Evolutionary conservation across 2,329 filamentous ascomycete species (phyloP).

Genomic region (Beauveria brongniartii): DNA sequence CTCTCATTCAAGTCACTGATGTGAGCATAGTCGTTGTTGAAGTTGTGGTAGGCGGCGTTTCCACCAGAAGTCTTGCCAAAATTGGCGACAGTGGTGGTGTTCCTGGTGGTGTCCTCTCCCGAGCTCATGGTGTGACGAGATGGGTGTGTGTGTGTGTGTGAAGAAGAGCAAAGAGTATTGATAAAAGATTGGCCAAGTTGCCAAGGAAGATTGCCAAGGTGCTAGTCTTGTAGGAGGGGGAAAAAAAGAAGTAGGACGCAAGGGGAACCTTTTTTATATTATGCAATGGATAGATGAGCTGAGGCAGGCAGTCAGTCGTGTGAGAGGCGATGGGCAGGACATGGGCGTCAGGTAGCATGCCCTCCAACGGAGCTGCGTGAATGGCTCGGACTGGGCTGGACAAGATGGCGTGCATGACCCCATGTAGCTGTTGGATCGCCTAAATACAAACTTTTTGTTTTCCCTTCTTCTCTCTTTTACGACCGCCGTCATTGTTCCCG

Average conservation of each 20-base stretch:
- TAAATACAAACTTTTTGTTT: not conserved
- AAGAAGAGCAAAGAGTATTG: not conserved
- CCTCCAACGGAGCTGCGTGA: not conserved
- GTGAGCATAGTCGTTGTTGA: constrained; percentile 62
- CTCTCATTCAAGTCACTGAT: constrained; percentile 69
- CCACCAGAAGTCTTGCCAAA: constrained; percentile 49
- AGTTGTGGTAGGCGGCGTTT: constrained; percentile 68
- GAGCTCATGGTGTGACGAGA: not conserved
- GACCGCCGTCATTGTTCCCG: not conserved
- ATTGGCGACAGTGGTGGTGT: constrained; percentile 14
- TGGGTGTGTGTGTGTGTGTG: not conserved
- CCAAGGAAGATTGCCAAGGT: constrained; percentile 8
- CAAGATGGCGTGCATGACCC: constrained; percentile 1
- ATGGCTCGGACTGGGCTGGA: not conserved
- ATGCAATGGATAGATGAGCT: not conserved
- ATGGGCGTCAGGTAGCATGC: not conserved
- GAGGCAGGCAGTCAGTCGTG: not conserved
- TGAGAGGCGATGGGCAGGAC: not conserved
- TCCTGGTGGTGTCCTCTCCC: not conserved
- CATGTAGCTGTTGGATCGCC: not conserved
- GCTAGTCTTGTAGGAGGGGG: not conserved
- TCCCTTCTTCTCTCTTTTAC: not conserved
- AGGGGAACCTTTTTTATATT: constrained; percentile 8
- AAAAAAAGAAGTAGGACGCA: not conserved
- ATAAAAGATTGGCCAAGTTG: not conserved